Evolutionary conservation across 768 basidiomycete genomes (phyloP).

Genomic region (Amanita jacksonii): DNA sequence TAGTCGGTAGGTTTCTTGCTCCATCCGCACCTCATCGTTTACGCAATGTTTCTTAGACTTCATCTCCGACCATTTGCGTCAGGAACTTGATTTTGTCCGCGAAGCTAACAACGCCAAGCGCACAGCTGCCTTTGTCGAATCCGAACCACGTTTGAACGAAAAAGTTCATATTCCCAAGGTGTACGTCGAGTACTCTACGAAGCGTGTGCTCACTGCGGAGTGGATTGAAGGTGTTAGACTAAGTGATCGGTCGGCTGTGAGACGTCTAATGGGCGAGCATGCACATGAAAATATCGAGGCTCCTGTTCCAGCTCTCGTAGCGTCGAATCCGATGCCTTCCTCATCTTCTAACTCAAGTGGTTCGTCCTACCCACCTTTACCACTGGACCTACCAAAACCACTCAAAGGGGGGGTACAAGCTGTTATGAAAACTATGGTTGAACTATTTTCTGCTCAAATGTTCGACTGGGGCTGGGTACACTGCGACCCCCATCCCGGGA

Average conservation of each 20-base stretch:
- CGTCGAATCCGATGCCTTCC: constrained; percentile 4
- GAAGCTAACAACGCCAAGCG: constrained; percentile 72
- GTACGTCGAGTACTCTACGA: constrained; percentile 61
- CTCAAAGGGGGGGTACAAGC: constrained; percentile 52
- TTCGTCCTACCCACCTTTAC: constrained; percentile 14
- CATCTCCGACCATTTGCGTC: constrained; percentile 70
- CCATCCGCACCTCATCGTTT: background rate
- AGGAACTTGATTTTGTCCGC: constrained; percentile 72
- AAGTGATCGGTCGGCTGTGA: constrained; percentile 51
- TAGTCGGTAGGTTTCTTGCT: constrained; percentile 44
- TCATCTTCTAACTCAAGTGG: constrained; percentile 7
- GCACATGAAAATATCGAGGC: constrained; percentile 9
- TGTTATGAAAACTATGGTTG: constrained; percentile 82
- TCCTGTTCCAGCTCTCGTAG: constrained; percentile 8
- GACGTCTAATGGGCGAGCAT: constrained; percentile 46
- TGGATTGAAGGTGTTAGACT: constrained; percentile 76
- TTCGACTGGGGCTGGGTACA: constrained; percentile 90
- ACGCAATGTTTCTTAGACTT: constrained; percentile 38
- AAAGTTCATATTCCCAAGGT: constrained; percentile 76
- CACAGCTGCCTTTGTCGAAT: constrained; percentile 58
- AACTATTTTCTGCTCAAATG: constrained; percentile 82
- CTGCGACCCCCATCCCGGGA: constrained; percentile 71
- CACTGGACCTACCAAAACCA: constrained; percentile 23
- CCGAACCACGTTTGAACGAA: constrained; percentile 59
- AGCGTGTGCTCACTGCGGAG: constrained; percentile 74